Evolutionary conservation across 306 rosid species (phyloP).

Genomic region (Oxytropis ochrocephala): DNA sequence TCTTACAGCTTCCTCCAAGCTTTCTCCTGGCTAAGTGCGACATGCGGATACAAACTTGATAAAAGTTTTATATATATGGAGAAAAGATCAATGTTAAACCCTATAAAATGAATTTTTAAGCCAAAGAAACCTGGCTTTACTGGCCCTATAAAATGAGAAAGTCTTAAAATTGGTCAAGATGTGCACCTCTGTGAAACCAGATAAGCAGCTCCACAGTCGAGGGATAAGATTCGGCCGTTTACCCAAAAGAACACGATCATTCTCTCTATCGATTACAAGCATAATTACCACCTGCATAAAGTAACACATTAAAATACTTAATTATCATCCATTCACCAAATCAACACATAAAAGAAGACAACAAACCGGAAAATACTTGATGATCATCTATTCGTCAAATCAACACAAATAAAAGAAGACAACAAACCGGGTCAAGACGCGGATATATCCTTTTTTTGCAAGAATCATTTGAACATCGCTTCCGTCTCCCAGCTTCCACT

Average conservation of each 20-base stretch:
- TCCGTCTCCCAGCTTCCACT: conserved; percentile 76
- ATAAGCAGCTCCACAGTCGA: conserved; percentile 78
- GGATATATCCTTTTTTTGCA: conserved; percentile 79
- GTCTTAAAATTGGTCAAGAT: conserved; percentile 21
- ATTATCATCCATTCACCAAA: conserved; percentile 13
- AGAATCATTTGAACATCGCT: conserved; percentile 66
- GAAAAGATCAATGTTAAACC: background rate
- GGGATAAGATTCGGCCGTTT: conserved; percentile 51
- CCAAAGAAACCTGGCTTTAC: conserved; percentile 4
- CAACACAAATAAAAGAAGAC: conserved; percentile 9
- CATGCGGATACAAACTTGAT: conserved; percentile 8
- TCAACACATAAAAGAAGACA: conserved; percentile 13
- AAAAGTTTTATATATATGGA: background rate
- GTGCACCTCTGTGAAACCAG: conserved; percentile 83
- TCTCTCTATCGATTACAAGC: conserved; percentile 83
- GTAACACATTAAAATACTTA: background rate
- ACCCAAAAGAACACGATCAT: conserved; percentile 64
- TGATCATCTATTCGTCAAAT: conserved; percentile 12
- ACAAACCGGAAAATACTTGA: conserved; percentile 21
- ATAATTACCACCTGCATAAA: conserved; percentile 74
- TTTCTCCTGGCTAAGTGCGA: conserved; percentile 79
- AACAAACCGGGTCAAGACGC: conserved; percentile 79
- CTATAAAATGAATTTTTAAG: conserved; percentile 1
- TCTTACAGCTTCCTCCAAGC: conserved; percentile 94
- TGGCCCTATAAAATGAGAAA: conserved; percentile 2